Base-by-base conservation (phyloP, 2,329 filamentous ascomycete genomes). In the Fusarium pininemorale region DNA sequence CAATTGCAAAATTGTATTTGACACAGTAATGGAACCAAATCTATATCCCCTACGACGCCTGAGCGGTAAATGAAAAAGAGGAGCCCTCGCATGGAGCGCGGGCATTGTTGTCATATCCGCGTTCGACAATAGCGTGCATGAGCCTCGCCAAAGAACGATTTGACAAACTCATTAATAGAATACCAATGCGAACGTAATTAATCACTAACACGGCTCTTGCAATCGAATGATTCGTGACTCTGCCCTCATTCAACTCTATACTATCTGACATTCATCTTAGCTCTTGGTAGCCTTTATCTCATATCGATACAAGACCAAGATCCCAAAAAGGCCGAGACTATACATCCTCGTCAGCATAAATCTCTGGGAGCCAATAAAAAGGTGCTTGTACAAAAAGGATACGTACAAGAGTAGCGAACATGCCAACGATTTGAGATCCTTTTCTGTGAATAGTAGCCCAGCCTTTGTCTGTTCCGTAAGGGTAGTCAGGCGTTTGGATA, bases 121-220 rank as follows among this genome's bases (percentile, higher is more conserved):
- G 2, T 24, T 18, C 3, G 10, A 12, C 15, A 18, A 8, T 10
- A 18, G 41, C 15, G 4, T 12, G 10, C 0, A 4, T 18, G 7
- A 45, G 42, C 6, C 11, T 7, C 14, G 6, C 11, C 11, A 18
- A 26, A 5, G 5, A 15, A 45, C 5, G 11, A 26, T 18, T 26
- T 1, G 7, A 24, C 42, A 20, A 1, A 26, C 0, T 13, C 3
- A 2, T 26, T 10, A 11, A 12, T 5, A 4, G 1, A 4, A 26
- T 0, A 45, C 1, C 42, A 13, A 45, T 26, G 2, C 1, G 11
- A 26, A 6, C 13, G 7, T 6, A 44, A 18, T 18, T 4, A 9
- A 5, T 1, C 13, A 35, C 32, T 35, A 1, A 18, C 16, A 12
- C 4, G n/a, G 41, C 3, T 44, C 13, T 22, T 28, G 8, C 3